Conservation (phyloP, 371 early-diverging fungal species). For the Choanephora cucurbitarum region DNA sequence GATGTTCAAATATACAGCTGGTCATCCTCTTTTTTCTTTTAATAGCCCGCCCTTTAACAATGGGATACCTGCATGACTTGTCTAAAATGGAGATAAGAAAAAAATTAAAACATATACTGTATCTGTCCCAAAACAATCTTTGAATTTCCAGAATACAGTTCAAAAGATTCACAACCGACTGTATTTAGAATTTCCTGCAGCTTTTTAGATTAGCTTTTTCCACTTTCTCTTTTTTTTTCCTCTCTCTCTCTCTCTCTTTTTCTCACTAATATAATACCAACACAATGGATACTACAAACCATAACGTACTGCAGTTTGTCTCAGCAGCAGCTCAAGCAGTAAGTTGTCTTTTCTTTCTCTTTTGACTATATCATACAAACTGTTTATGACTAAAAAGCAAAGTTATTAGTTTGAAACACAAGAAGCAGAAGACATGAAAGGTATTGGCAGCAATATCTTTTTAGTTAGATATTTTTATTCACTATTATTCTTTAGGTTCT, state of each 20-base stretch:
- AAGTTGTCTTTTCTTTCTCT: slow-evolving; percentile 7
- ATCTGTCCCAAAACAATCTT: too few species aligned
- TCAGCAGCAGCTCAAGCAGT: slow-evolving; percentile 56
- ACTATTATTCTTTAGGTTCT: slow-evolving; percentile 7
- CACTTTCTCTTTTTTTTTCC: too few species aligned
- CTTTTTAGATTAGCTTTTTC: too few species aligned
- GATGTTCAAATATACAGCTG: too few species aligned
- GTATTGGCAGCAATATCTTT: slow-evolving; percentile 4
- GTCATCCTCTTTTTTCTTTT: too few species aligned
- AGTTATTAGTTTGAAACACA: slow-evolving; percentile 24
- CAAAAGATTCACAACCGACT: too few species aligned
- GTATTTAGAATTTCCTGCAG: too few species aligned
- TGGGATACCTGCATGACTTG: too few species aligned
- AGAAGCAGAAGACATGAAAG: slow-evolving; percentile 21
- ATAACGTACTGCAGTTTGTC: slow-evolving; percentile 51
- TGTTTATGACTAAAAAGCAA: slow-evolving; percentile 30
- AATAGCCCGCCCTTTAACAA: too few species aligned
- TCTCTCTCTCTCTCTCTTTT: not conserved
- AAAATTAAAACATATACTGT: too few species aligned
- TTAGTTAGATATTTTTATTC: not conserved
- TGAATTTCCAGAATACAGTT: too few species aligned
- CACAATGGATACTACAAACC: slow-evolving; percentile 39
- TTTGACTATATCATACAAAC: slow-evolving; percentile 40
- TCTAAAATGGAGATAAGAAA: too few species aligned
- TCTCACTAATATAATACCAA: not conserved